Base-by-base conservation (phyloP, 352 stramenopile genomes). In the Phytopythium helicoides region DNA sequence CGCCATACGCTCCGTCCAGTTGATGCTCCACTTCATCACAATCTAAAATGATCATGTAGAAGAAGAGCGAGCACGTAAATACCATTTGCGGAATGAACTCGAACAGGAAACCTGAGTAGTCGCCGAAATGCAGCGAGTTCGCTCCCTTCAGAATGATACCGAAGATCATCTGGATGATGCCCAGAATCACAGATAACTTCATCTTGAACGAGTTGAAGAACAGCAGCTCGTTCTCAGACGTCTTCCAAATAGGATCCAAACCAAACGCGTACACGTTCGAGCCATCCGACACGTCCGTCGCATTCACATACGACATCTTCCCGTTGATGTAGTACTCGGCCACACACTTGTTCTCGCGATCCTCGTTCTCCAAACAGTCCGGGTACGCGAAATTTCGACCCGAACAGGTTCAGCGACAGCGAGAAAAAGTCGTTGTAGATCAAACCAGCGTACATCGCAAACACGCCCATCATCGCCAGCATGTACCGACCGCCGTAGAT, bases 161-260 rank as follows among this genome's bases (percentile, higher is more conserved):
- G 21, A 97, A 91, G 53, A 95, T 98, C 97, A 99, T 99, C 67
- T 99, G 97, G 47, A 96, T 77, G 50, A 99, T 98, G 38, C 97
- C 97, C 47, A 99, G 89, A 47, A 99, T 98, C 21, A 99, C 96
- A 53, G 92, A 97, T 19, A 99, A 86, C 79, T 99, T 99, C 97
- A 99, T 99, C 80, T 99, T 99, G 86, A 99, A 98, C 34, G 94
- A 99, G 82, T 99, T 99, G 75, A 99, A 99, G 65, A 99, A 99
- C 15, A 99, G 68, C 52, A 99, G 76, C 52, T 99, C 96, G 71
- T 99, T 99, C 19, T 87, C 80, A 25, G 95, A 91, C 45, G 97
- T 95, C 60, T 99, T 97, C 97, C 97, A 99, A 40, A 98, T 92
- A 11, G 97, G 97, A 75, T 99, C 97, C 34, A 99, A 60, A 28